These are phyloP conservation scores for Corymbia citriodora DNA, from an alignment of 441 rosid genomes.

Conservation along the genomic window DNA sequence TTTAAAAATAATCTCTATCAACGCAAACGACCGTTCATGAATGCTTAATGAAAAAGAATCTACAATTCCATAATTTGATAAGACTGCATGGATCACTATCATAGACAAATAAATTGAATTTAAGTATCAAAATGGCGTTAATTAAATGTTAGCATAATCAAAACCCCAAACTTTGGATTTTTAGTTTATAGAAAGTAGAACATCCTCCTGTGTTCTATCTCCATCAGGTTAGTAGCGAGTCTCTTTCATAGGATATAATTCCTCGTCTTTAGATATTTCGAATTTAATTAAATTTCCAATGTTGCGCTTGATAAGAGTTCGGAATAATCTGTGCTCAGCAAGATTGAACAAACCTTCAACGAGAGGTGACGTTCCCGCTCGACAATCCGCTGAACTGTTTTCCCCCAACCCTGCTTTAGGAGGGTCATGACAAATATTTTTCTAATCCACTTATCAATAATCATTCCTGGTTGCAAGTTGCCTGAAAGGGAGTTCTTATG, in stretches of 20 bases:
- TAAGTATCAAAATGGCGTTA: background rate
- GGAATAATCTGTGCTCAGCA: too few species aligned
- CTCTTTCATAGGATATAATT: background rate
- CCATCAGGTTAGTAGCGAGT: background rate
- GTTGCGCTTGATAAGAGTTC: background rate
- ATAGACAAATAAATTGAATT: background rate
- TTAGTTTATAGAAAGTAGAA: background rate
- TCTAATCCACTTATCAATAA: too few species aligned
- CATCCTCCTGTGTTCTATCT: accelerated
- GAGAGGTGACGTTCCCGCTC: accelerated
- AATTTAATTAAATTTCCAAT: background rate
- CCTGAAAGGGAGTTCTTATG: too few species aligned
- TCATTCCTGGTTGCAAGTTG: too few species aligned
- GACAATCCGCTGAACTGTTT: background rate
- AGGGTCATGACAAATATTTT: background rate
- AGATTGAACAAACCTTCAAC: background rate
- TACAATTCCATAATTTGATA: background rate
- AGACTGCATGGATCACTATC: background rate
- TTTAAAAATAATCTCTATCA: background rate
- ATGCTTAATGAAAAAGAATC: background rate
- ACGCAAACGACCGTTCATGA: background rate
- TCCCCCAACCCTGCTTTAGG: background rate
- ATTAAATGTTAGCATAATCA: too few species aligned
- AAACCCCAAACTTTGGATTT: too few species aligned
- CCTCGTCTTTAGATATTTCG: too few species aligned